Percentiles rank a stretch among this genome's conserved stretches.
These are phyloP conservation scores for Eucalyptus cloeziana DNA, from an alignment of 345 rosid genomes.

Conservation along the genomic window DNA sequence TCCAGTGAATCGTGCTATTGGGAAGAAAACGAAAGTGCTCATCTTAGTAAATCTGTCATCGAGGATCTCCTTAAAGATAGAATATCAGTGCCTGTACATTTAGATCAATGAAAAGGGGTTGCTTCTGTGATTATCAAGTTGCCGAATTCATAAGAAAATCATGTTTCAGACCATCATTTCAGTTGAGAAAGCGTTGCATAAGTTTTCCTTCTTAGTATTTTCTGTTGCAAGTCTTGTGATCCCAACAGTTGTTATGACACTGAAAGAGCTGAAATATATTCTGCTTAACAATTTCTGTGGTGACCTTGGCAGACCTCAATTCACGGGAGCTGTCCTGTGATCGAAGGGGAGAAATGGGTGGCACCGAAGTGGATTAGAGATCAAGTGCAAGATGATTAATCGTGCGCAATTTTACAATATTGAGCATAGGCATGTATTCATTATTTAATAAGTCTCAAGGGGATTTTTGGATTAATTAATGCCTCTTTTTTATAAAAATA, in stretches of 20 bases:
- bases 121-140: neutral
- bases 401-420: neutral
- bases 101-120: neutral
- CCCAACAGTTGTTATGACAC: neutral
- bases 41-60: neutral
- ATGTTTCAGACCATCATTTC: neutral
- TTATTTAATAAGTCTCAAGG: neutral
- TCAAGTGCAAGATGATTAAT: slow-evolving; percentile 18
- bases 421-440: neutral
- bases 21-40: neutral
- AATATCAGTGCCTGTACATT: neutral
- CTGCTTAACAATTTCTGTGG: neutral
- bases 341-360: slow-evolving; percentile 82
- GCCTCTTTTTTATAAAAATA: neutral
- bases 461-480: neutral
- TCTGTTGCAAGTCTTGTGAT: neutral
- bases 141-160: neutral
- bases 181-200: neutral
- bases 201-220: neutral
- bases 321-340: slow-evolving; percentile 84
- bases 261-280: neutral
- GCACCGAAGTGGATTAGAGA: slow-evolving; percentile 90
- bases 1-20: neutral
- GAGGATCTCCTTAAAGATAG: neutral
- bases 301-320: slow-evolving; percentile 51